Evolutionary conservation across 305 asterid species (phyloP).

Genomic region (Stenogyne calaminthoides): DNA sequence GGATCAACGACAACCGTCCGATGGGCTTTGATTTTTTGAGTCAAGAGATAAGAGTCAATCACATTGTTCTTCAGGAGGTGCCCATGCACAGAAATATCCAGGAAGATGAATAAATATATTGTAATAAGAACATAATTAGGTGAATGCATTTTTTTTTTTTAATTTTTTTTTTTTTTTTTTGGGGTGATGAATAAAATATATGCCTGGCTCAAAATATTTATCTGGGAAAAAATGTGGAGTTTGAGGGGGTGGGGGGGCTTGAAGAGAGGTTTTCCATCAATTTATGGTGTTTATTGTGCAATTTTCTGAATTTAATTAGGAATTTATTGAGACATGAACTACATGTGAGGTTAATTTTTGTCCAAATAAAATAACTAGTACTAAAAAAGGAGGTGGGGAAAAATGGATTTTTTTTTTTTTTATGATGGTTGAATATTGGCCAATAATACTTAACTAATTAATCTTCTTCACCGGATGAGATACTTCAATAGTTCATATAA

Average conservation of each 20-base stretch:
- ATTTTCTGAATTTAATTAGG: too few species aligned
- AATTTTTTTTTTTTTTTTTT: not conserved
- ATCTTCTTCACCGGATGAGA: too few species aligned
- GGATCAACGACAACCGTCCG: constrained; percentile 55
- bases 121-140: constrained; percentile 33
- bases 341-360: too few species aligned
- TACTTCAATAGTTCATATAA: too few species aligned
- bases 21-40: constrained; percentile 41
- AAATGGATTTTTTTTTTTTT: too few species aligned
- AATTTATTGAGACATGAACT: not conserved
- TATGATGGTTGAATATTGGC: not conserved
- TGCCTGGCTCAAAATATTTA: not conserved
- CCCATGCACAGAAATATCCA: constrained; percentile 43
- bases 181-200: not conserved
- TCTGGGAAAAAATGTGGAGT: not conserved
- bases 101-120: constrained; percentile 19
- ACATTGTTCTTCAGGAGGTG: constrained; percentile 36
- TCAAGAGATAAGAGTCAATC: constrained; percentile 54
- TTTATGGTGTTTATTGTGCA: too few species aligned
- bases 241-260: too few species aligned
- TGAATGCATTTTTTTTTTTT: constrained; percentile 40
- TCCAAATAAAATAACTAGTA: too few species aligned
- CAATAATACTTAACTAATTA: not conserved
- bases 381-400: too few species aligned
- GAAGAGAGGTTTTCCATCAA: too few species aligned